Conservation (phyloP, 371 early-diverging fungal genomes). For the Circinella umbellata region DNA sequence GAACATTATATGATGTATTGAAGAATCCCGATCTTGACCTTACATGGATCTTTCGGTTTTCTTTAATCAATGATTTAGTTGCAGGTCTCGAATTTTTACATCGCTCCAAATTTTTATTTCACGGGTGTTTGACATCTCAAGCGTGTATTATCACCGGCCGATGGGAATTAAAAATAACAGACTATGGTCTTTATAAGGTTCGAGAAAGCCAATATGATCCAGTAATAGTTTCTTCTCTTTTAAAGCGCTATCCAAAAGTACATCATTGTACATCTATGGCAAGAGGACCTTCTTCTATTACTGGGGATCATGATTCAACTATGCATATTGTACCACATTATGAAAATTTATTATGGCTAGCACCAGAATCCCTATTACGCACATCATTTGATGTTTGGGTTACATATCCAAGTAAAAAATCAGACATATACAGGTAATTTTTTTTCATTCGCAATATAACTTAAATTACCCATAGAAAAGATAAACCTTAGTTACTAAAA, state of each 20-base stretch:
- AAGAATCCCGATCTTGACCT: constrained; percentile 54
- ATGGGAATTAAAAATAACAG: constrained; percentile 58
- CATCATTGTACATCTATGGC: background rate
- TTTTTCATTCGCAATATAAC: too few species aligned
- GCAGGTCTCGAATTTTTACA: constrained; percentile 55
- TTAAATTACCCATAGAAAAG: background rate
- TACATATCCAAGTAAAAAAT: constrained; percentile 36
- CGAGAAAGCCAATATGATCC: constrained; percentile 36
- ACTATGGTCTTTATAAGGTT: constrained; percentile 46
- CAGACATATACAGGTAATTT: constrained; percentile 48
- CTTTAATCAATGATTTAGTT: constrained; percentile 56
- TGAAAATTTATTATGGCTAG: constrained; percentile 48
- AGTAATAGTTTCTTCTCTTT: constrained; percentile 10
- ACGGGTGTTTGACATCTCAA: constrained; percentile 50
- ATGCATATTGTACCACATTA: constrained; percentile 15
- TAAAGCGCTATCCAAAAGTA: constrained; percentile 10
- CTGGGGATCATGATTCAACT: background rate
- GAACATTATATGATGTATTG: constrained; percentile 48
- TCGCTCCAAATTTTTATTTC: constrained; percentile 50
- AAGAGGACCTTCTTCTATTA: background rate
- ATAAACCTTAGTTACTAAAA: too few species aligned
- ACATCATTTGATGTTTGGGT: constrained; percentile 32
- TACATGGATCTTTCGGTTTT: constrained; percentile 58
- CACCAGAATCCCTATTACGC: constrained; percentile 47
- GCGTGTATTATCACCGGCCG: constrained; percentile 52